A percentile compares a stretch with the other conserved stretches of the same genome.
These are phyloP conservation scores for Hypoxylon sp. DNA, from an alignment of 2,329 filamentous ascomycete genomes.

Conservation along the genomic window DNA sequence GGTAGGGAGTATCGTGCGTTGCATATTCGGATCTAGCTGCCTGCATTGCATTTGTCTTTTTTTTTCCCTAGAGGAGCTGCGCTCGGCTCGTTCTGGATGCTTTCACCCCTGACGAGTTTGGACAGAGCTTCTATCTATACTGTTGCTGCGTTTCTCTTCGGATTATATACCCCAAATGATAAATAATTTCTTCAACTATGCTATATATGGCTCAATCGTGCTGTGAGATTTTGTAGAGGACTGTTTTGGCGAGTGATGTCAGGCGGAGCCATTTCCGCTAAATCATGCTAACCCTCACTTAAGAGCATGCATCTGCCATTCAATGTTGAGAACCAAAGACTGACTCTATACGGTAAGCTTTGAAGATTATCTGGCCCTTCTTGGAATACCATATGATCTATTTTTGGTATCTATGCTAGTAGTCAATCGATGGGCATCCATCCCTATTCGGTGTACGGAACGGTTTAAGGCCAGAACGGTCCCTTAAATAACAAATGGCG, in stretches of 20 bases:
- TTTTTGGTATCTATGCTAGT: constrained; percentile 1
- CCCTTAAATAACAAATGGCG: neutral
- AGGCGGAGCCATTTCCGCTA: neutral
- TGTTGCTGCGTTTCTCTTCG: constrained; percentile 21
- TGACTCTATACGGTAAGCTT: neutral
- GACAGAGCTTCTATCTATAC: constrained; percentile 6
- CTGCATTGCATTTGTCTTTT: constrained; percentile 31
- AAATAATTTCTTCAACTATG: constrained; percentile 15
- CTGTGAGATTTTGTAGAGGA: neutral
- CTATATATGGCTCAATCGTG: neutral
- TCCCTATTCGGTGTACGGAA: constrained; percentile 11
- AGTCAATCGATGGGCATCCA: neutral
- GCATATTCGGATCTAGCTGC: constrained; percentile 33
- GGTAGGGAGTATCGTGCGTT: constrained; percentile 9
- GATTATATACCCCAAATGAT: constrained; percentile 41
- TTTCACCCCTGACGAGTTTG: constrained; percentile 15
- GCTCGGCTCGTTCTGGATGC: constrained; percentile 26
- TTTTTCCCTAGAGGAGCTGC: constrained; percentile 1
- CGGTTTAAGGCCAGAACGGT: neutral
- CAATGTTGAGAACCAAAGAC: neutral
- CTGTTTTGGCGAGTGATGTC: neutral
- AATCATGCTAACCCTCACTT: neutral
- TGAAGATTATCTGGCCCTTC: constrained; percentile 2
- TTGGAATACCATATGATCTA: constrained; percentile 15
- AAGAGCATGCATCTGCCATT: neutral